Evolutionary conservation across 2,329 filamentous ascomycete genomes (phyloP), one percentile per base, ranked within the genome.

Genomic region (Zymoseptoria ardabiliae): DNA sequence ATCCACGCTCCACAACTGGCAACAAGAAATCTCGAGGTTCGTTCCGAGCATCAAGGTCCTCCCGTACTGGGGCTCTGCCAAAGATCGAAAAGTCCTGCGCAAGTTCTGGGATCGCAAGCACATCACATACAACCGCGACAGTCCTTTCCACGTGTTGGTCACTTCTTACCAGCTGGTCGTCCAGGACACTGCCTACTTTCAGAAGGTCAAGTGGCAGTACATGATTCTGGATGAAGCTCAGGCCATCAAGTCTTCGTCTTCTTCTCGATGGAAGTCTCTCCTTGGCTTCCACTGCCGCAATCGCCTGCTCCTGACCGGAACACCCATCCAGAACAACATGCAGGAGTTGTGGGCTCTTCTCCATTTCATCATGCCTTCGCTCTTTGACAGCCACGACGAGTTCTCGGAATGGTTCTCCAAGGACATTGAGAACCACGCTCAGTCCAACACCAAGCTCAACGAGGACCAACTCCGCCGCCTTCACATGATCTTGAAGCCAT

Each of bases 101-200:
- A 99, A 97, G 77, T 97, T 97, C 77, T 99, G 94, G 94, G 94
- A 99, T 74, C 87, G 94, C 69, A 97, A 97, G 77, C 92, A 97
- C 73, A 88, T 93, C 67, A 97, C 92, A 3, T 99, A 99, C 77
- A 91, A 85, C 69, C 90, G 90, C 70, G 91, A 97, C 60, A 91
- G 92, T 0, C 87, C 91, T 13, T 97, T 99, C 79, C 94, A 99
- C 72, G 92, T 99, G 56, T 85, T 97, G 55, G 87, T 99, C 53
- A 99, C 94, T 0, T 97, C 93, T 0, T 99, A 99, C 74, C 94
- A 99, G 75, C 82, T 99, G 45, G 94, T 99, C 23, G 94, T 99
- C 20, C 90, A 92, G 23, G 94, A 99, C 73, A 90, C 95, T 1
- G 87, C 91, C 61, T 99, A 99, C 75, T 97, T 99, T 79, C 93